Evolutionary conservation across 192 early-diverging fungal genomes (phyloP), one percentile per base, ranked within the genome.

Genomic region (Backusella sp.): DNA sequence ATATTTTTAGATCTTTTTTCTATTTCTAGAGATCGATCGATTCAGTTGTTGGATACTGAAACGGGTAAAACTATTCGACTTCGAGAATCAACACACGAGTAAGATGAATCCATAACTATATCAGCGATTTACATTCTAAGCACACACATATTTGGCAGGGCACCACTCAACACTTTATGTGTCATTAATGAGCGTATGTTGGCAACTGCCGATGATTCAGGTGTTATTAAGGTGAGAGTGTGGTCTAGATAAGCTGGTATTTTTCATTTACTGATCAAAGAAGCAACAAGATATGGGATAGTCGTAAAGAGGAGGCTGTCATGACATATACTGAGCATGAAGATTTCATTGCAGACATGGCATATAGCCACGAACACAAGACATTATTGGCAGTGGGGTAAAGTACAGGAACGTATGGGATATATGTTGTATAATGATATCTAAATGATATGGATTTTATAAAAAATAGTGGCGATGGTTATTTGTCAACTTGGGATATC

Each of bases 191-290:
- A 95, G 71, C 86, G 88, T 70, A 86, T 94, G 14, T 62, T 99
- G 7, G 96, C 95, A 0, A 95, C 98, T 1, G 98, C 96, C 15
- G 98, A 99, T 76, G 98, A 99, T 81, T 85, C 80, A 0, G 98
- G 98, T 19, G 81, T 86, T 37, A 92, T 99, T 62, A 96, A 96
- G 83, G 90, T 92, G 85, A 65, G 30, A 8, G 12, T 39, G 11
- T 39, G 37, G 37, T 3, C 37, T 3, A 52, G 19, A 41, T 11
- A 34, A 21, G 26, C 6, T 30, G 9, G 30, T 11, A 30, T 30
- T 3, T 30, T 1, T 15, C 21, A 30, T 66, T 21, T 23, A 26
- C 37, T 39, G 9, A 39, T 66, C 32, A 34, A 66, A 66, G 30
- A 11, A 34, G 11, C 36, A 8, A 21, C 11, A 70, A 92, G 89